Evolutionary conservation across 2,329 filamentous ascomycete genomes (phyloP), one percentile per base, ranked within the genome.

Genomic region (Colletotrichum tabaci): DNA sequence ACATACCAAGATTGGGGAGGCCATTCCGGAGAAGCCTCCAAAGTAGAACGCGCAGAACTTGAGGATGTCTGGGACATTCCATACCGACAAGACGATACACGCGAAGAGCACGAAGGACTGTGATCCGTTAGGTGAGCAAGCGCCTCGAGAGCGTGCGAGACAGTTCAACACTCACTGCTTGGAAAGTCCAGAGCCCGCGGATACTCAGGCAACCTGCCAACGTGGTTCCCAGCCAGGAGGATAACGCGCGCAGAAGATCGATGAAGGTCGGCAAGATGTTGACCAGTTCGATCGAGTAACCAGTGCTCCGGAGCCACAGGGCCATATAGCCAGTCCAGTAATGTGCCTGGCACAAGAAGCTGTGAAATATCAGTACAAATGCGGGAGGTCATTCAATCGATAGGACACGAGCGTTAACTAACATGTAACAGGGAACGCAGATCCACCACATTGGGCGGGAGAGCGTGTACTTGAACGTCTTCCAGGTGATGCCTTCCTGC

Each of bases 11-110:
- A 80, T 79, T 12, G 78, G 78, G 0, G 78, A 79, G 1, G 79
- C 77, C 74, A 78, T 79, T 47, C 77, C 78, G 2, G 75, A 78
- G 49, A 79, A 77, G 15, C 77, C 77, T 10, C 77, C 75, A n/a
- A 78, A 74, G 63, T 80, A 80, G 60, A 78, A 80, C 4, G 78
- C 79, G 30, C 74, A 57, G 71, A 78, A 81, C 64, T 79, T 80
- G 21, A 80, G 71, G 1, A 60, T 63, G 23, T 77, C 74, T 1
- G 78, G 77, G 3, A 80, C 74, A n/a, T 76, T 74, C 78, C 79
- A 81, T 3, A 77, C 69, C 0, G 77, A 73, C 2, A 80, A 64
- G 5, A 80, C 75, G 23, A 81, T 75, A 9, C 72, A 71, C 3
- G 76, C 74, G 47, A 81, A 80, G 7, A 79, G 66, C n/a, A 75